Percentiles rank a stretch among this genome's conserved stretches.
These are phyloP conservation scores for Aristolochia californica DNA, from an alignment of 164 flowering plant genomes.

Conservation along the genomic window DNA sequence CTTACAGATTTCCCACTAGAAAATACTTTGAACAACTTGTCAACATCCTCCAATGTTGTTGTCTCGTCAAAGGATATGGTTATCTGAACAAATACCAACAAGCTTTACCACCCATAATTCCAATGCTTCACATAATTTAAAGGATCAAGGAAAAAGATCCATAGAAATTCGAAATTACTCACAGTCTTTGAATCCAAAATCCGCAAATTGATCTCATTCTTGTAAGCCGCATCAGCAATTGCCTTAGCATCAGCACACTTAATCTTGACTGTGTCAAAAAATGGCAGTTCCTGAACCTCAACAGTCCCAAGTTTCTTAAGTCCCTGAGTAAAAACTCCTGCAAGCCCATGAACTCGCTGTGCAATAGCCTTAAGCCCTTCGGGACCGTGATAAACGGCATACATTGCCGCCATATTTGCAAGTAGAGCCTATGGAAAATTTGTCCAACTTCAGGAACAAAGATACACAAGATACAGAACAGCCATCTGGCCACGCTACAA, in stretches of 20 bases:
- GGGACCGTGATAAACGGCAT: slow-evolving; percentile 96
- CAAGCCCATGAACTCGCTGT: slow-evolving; percentile 89
- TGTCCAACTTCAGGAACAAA: not conserved
- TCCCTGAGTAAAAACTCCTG: slow-evolving; percentile 71
- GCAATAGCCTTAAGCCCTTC: slow-evolving; percentile 83
- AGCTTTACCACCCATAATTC: slow-evolving; percentile 4
- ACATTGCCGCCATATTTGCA: slow-evolving; percentile 99
- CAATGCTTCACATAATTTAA: not conserved
- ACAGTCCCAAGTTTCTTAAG: slow-evolving; percentile 76
- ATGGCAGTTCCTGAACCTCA: slow-evolving; percentile 73
- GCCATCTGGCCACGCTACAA: not conserved
- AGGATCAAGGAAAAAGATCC: not conserved
- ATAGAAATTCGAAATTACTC: slow-evolving; percentile 15
- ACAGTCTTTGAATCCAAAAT: slow-evolving; percentile 72
- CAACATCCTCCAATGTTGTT: slow-evolving; percentile 89
- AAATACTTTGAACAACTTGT: slow-evolving; percentile 72
- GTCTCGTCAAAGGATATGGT: slow-evolving; percentile 93
- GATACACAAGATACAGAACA: not conserved
- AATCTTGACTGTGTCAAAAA: slow-evolving; percentile 94
- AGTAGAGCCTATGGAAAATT: slow-evolving; percentile 62
- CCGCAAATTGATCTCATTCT: slow-evolving; percentile 67
- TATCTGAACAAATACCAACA: slow-evolving; percentile 36
- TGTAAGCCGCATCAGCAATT: slow-evolving; percentile 68
- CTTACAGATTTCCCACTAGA: slow-evolving; percentile 77
- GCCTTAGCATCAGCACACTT: slow-evolving; percentile 67